phyloP scores from a whole-genome alignment of 2,329 filamentous ascomycete genomes.

The Aureobasidium namibiae region DNA sequence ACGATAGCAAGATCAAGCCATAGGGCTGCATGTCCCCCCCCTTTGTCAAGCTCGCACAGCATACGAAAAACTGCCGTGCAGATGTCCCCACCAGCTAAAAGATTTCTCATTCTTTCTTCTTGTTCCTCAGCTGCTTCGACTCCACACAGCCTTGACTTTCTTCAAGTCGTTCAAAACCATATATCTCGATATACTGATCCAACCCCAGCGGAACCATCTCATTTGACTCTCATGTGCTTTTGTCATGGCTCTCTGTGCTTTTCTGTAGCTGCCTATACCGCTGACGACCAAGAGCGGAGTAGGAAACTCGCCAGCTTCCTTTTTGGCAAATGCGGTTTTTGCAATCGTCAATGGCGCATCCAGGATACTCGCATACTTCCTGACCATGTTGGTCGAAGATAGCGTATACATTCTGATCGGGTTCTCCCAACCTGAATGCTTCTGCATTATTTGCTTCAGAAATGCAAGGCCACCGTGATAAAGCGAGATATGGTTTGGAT shows the following conservation, averaged over 20 bases:
- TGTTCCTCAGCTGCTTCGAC: background rate
- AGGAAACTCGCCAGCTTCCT: slow-evolving; percentile 47
- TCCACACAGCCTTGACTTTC: slow-evolving; percentile 41
- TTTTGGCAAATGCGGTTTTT: slow-evolving; percentile 39
- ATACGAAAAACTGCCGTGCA: background rate
- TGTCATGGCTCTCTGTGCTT: slow-evolving; percentile 80
- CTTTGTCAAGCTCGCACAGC: background rate
- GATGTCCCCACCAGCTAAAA: background rate
- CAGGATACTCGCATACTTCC: slow-evolving; percentile 75
- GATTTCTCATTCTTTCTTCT: background rate
- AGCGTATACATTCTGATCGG: slow-evolving; percentile 84
- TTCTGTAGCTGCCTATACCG: slow-evolving; percentile 53
- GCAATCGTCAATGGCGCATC: slow-evolving; percentile 64
- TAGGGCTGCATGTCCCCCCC: background rate
- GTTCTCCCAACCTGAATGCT: slow-evolving; percentile 55
- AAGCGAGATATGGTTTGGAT: slow-evolving; percentile 89
- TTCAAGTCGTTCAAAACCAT: slow-evolving; percentile 90
- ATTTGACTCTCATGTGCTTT: slow-evolving; percentile 89
- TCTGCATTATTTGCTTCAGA: slow-evolving; percentile 55
- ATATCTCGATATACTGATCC: slow-evolving; percentile 84
- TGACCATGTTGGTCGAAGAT: slow-evolving; percentile 58
- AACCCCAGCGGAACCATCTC: slow-evolving; percentile 96
- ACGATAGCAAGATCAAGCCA: background rate
- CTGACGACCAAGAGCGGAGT: slow-evolving; percentile 62
- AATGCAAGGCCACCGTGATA: slow-evolving; percentile 75